These are phyloP conservation scores for Pleurotus ostreatus DNA, from an alignment of 768 basidiomycete genomes.

Conservation along the genomic window DNA sequence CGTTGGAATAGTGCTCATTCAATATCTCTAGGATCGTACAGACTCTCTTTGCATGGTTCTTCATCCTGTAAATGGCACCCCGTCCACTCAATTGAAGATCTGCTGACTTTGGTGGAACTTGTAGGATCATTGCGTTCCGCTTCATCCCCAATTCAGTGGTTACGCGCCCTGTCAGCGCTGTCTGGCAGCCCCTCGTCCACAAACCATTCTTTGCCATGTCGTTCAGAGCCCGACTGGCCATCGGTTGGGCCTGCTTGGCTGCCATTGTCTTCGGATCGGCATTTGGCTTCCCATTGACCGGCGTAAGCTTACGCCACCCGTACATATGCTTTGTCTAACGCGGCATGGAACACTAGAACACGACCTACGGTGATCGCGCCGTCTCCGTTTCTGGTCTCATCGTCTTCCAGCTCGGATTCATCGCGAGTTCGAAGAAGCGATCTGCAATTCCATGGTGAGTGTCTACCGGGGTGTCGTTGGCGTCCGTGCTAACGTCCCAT, in stretches of 20 bases:
- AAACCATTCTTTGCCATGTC: constrained; percentile 62
- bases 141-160: constrained; percentile 73
- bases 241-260: constrained; percentile 77
- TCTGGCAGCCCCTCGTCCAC: constrained; percentile 66
- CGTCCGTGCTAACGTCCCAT: background rate
- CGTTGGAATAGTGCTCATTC: background rate
- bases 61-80: constrained; percentile 52
- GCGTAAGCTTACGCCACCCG: constrained; percentile 31
- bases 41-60: constrained; percentile 80
- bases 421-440: constrained; percentile 58
- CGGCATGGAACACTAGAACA: constrained; percentile 30
- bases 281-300: constrained; percentile 68
- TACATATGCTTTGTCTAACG: background rate
- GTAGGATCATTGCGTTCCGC: constrained; percentile 77
- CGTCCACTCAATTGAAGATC: background rate
- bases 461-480: constrained; percentile 4
- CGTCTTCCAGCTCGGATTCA: constrained; percentile 78
- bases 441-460: constrained; percentile 67
- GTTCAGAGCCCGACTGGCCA: constrained; percentile 45
- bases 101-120: background rate
- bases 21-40: constrained; percentile 61
- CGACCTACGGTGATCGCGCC: constrained; percentile 73
- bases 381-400: constrained; percentile 79
- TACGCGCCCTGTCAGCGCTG: constrained; percentile 62
- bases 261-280: constrained; percentile 83